Base-by-base conservation (phyloP, 2,329 filamentous ascomycete genomes). In the Diaporthe citri region DNA sequence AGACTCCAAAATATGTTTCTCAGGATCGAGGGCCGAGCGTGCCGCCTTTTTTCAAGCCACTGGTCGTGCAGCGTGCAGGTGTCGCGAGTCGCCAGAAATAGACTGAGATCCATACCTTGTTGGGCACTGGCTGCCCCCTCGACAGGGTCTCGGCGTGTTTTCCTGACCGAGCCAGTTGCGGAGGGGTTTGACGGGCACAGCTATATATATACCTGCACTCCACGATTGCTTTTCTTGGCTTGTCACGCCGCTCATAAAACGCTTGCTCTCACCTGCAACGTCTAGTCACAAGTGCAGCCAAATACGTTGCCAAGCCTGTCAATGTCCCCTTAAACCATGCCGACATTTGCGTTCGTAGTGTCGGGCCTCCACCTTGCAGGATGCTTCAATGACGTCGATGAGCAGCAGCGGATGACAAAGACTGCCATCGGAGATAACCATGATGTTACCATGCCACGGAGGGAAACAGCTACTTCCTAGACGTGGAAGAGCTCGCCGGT, bases 11-110 rank as follows among this genome's bases (percentile, higher is more conserved):
- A 67, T 12, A 28, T 31, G 39, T 67, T 67, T 52, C 64, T 25
- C 48, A 52, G 64, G 46, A 39, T 36, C 15, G 46, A 52, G 64
- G 64, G 46, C 64, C 64, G 64, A 67, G 64, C 64, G 64, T 67
- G 64, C 46, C 46, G 31, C 46, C 8, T 52, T 25, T 34, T 39
- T 39, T 31, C 43, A 41, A 52, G 34, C 59, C 59, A 64, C 46
- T 8, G 8, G 34, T 36, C 46, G 22, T 67, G 64, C 64, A 52
- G 46, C 46, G 13, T 52, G 64, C 64, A 67, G n/a, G 13, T 28
- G 46, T 41, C 7, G 64, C 46, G 39, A 31, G 25, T 46, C 59
- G 39, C 46, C 64, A 52, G 20, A 67, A 67, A 67, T 67, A 67
- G 64, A 39, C 13, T 36, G 22, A 6, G 31, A 8, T 15, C 48